These are phyloP conservation scores for Dothistroma pini DNA, from an alignment of 2,329 filamentous ascomycete genomes.

Conservation along the genomic window DNA sequence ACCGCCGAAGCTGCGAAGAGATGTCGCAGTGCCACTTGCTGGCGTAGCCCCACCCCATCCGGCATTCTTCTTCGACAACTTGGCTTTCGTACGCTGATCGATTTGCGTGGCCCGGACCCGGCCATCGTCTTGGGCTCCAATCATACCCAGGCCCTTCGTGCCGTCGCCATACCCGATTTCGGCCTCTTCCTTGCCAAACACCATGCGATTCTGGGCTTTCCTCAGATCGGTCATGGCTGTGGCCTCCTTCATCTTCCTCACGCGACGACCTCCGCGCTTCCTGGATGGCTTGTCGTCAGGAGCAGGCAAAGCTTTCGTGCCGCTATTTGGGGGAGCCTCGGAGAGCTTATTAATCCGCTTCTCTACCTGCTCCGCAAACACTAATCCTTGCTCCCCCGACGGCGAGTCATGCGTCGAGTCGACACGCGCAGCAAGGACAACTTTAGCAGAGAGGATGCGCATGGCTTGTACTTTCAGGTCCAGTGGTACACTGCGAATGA, in stretches of 20 bases:
- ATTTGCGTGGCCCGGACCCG: slow-evolving; percentile 83
- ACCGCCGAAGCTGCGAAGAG: slow-evolving; percentile 73
- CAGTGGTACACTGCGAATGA: slow-evolving; percentile 77
- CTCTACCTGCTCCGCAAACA: slow-evolving; percentile 76
- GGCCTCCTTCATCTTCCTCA: slow-evolving; percentile 92
- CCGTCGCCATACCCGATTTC: slow-evolving; percentile 90
- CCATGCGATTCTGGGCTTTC: slow-evolving; percentile 94
- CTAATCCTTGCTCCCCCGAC: slow-evolving; percentile 78
- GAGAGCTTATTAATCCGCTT: slow-evolving; percentile 89
- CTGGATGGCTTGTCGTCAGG: slow-evolving; percentile 93
- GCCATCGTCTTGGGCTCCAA: slow-evolving; percentile 84
- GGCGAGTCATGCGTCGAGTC: slow-evolving; percentile 79
- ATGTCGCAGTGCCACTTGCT: slow-evolving; percentile 70
- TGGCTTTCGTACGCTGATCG: slow-evolving; percentile 88
- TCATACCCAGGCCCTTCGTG: slow-evolving; percentile 90
- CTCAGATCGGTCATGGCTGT: slow-evolving; percentile 94
- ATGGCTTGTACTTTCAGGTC: slow-evolving; percentile 92
- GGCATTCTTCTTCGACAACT: slow-evolving; percentile 90
- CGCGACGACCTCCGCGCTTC: slow-evolving; percentile 86
- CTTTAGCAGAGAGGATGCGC: slow-evolving; percentile 89
- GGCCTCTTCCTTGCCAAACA: slow-evolving; percentile 90
- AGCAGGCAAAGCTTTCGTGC: slow-evolving; percentile 77
- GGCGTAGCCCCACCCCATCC: slow-evolving; percentile 72
- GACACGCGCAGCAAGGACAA: slow-evolving; percentile 87
- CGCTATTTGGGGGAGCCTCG: slow-evolving; percentile 86